Conservation (phyloP, 1,284 basidiomycete genomes). For the Heterobasidion occidentale region DNA sequence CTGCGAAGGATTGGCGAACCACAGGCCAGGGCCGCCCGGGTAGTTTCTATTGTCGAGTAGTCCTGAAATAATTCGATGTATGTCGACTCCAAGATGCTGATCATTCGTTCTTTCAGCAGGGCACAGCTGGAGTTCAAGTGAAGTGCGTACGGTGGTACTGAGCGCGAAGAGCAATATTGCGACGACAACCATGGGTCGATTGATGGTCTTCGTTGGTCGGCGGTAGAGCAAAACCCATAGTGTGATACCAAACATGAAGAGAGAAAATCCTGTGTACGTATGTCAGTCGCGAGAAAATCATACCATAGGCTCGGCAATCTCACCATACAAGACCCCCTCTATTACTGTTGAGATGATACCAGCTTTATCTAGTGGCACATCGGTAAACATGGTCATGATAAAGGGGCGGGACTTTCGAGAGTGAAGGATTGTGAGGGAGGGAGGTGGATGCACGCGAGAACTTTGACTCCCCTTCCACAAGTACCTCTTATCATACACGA, state of each 20-base stretch:
- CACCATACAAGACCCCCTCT: constrained; percentile 20
- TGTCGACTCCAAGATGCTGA: constrained; percentile 18
- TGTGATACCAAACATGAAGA: constrained; percentile 19
- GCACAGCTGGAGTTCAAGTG: background rate
- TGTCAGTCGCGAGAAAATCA: background rate
- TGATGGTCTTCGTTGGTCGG: constrained; percentile 10
- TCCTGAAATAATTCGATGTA: constrained; percentile 14
- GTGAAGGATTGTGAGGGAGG: too few species aligned
- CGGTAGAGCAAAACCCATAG: constrained; percentile 19
- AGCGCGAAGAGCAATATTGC: constrained; percentile 14
- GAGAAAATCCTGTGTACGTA: constrained; percentile 16
- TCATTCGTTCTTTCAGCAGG: background rate
- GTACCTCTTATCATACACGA: too few species aligned
- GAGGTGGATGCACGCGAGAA: too few species aligned
- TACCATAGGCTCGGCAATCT: background rate
- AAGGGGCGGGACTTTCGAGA: background rate
- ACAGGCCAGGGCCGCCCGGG: constrained; percentile 6
- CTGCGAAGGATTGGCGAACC: constrained; percentile 18
- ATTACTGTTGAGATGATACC: constrained; percentile 18
- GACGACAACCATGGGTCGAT: constrained; percentile 11
- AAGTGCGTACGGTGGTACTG: constrained; percentile 16
- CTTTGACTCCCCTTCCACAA: too few species aligned
- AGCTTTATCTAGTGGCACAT: constrained; percentile 8
- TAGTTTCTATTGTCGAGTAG: constrained; percentile 11
- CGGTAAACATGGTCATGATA: background rate